A percentile compares a stretch with the other conserved stretches of the same genome.
Conservation (phyloP, 176 grass and related monocot genomes). For the Guadua angustifolia region DNA sequence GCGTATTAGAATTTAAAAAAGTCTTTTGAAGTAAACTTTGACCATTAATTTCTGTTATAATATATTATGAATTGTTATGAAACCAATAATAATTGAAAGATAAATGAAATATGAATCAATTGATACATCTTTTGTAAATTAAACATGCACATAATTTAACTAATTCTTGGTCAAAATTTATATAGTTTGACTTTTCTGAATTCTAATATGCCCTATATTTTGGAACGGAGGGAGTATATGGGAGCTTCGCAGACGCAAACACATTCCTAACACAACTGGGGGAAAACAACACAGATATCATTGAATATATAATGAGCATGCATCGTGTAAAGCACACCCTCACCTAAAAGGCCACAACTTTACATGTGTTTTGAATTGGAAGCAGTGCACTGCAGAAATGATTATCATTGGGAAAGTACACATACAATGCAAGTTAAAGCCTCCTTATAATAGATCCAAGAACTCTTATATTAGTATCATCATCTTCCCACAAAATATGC, state of each 20-base stretch:
- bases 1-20: no score
- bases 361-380: conserved; percentile 25
- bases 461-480: conserved; percentile 25
- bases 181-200: no score
- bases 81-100: no score
- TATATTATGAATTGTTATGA: no score
- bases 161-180: no score
- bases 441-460: conserved; percentile 34
- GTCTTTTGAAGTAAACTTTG: no score
- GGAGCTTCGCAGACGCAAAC: neutral
- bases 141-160: no score
- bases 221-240: no score
- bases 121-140: no score
- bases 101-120: no score
- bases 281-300: neutral
- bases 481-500: conserved; percentile 15
- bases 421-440: neutral
- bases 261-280: neutral
- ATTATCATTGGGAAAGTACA: conserved; percentile 21
- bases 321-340: neutral
- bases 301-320: conserved; percentile 7
- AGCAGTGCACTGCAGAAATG: neutral
- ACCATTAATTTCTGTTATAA: no score
- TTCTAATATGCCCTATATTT: no score
- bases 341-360: conserved; percentile 6